A percentile compares a stretch with the other conserved stretches of the same genome.
Evolutionary conservation across 352 stramenopile species (phyloP).

Genomic region (Globisporangium okanoganense): DNA sequence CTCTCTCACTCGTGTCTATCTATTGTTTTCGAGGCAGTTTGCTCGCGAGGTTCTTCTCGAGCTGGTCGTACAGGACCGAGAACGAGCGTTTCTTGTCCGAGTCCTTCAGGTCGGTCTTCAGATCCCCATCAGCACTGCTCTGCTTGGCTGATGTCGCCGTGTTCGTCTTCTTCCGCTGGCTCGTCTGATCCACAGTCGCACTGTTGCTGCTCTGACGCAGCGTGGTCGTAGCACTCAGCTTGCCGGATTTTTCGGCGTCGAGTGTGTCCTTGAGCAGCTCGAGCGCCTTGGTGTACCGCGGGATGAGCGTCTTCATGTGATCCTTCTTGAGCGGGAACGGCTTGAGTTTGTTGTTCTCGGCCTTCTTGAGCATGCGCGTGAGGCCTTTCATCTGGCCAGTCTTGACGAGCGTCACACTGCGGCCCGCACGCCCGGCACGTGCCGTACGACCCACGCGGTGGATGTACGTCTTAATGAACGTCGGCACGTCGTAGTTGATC

Average conservation of each 20-base stretch:
- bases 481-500: slow-evolving; percentile 94
- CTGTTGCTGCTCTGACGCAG: slow-evolving; percentile 15
- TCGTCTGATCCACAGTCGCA: slow-evolving; percentile 5
- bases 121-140: slow-evolving; percentile 3
- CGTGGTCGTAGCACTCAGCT: slow-evolving; percentile 44
- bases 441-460: slow-evolving; percentile 83
- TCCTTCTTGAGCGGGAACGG: slow-evolving; percentile 56
- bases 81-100: slow-evolving; percentile 59
- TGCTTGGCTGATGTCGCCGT: background rate
- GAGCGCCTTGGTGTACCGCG: slow-evolving; percentile 64
- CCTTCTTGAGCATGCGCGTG: slow-evolving; percentile 82
- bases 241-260: slow-evolving; percentile 70
- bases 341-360: slow-evolving; percentile 70
- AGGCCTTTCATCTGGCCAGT: slow-evolving; percentile 79
- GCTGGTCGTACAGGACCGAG: slow-evolving; percentile 46
- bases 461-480: slow-evolving; percentile 91
- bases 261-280: slow-evolving; percentile 76
- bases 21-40: slow-evolving; percentile 42
- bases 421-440: slow-evolving; percentile 70
- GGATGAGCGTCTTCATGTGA: slow-evolving; percentile 80
- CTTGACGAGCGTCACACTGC: slow-evolving; percentile 79
- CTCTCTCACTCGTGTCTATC: slow-evolving; percentile 9
- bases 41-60: slow-evolving; percentile 49
- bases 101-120: slow-evolving; percentile 27
- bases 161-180: slow-evolving; percentile 7